Percentiles rank a stretch among this genome's conserved stretches.
Conservation (phyloP, 306 rosid genomes). For the peach (Prunus persica) region Prunus_persica_NCBIv2 NC_034016.1:3893001-3893500, state of each 20-base stretch:
- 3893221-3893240: no score
- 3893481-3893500: background rate
- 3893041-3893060: no score
- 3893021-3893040: no score
- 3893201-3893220: no score
- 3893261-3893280: background rate
- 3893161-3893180: background rate
- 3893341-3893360: background rate
- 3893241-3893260: no score
- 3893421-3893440: background rate
- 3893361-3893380: background rate
- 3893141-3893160: background rate
- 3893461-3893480: background rate
- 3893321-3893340: background rate
- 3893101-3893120: no score
- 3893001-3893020: background rate
- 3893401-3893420: background rate
- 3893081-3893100: no score
- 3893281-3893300: background rate
- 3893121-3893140: background rate
- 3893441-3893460: background rate
- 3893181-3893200: no score
- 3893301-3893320: background rate
- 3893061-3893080: no score
- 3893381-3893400: background rate